Evolutionary conservation across 1,284 basidiomycete species (phyloP), one percentile per base, ranked within the genome.

Genomic region (Leccinum pallidistipes): DNA sequence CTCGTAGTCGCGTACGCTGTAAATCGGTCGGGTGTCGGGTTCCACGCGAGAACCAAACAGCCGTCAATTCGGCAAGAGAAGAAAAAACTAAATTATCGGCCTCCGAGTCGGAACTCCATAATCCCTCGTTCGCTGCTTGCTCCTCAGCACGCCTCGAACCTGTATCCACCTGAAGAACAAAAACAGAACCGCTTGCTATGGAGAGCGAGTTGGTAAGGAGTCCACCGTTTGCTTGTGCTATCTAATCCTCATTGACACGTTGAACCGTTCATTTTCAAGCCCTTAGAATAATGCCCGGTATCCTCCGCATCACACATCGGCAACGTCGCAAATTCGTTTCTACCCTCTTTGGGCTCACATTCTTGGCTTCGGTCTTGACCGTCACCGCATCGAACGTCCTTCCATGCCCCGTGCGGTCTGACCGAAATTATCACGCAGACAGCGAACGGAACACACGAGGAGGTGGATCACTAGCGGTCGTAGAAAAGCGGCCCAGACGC

Each of bases 341-440:
- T 18, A 84, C 87, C 43, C 85, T 93, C 64, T 94, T 94, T 74
- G 86, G 83, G 66, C 76, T 90, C 69, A 93, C 91, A 3, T 91
- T 90, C 74, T 77, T 91, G 70, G 89, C 87, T 21, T 83, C 89
- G 21, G 81, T 92, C 61, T 65, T 90, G 64, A 93, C 91, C 54
- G 91, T 94, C n/a, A 88, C 89, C 6, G 88, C 88, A 24, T 91
- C 90, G 21, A 85, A 83, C 69, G 78, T 92, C 50, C 77, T 93
- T 45, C 90, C 91, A 62, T 93, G 91, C 68, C 91, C 91, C 9
- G 89, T 84, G 11, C 81, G 83, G 58, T 76, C 79, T 50, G 77
- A 82, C 66, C 83, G 81, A 69, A 76, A 69, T 54, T 81, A 86
- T 27, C 86, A 82, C 65, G 80, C 86, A 61, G 80, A 80, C 11